A percentile compares a stretch with the other conserved stretches of the same genome.
These are phyloP conservation scores for Melaleuca quinquenervia DNA, from an alignment of 345 rosid genomes.

Conservation along the genomic window DNA sequence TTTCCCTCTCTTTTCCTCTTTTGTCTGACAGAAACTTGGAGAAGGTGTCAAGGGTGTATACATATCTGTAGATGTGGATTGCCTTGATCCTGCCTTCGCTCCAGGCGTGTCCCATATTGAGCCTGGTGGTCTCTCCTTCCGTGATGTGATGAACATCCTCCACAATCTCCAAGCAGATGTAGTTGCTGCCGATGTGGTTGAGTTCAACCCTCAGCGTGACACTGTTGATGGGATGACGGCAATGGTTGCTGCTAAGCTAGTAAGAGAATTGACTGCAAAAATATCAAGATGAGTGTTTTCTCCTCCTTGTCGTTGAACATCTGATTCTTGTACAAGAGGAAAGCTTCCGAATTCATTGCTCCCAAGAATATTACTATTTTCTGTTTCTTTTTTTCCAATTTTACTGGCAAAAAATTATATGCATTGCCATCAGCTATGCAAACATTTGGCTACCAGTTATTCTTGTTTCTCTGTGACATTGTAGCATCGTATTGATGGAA, in stretches of 20 bases:
- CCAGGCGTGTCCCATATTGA: slow-evolving; percentile 98
- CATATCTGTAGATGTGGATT: slow-evolving; percentile 81
- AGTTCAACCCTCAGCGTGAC: slow-evolving; percentile 96
- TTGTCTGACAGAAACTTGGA: slow-evolving; percentile 72
- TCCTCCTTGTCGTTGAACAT: not conserved
- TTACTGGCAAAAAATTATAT: not conserved
- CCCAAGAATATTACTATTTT: not conserved
- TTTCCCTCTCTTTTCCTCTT: not conserved
- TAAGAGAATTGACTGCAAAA: slow-evolving; percentile 84
- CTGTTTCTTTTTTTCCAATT: not conserved
- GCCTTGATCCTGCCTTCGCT: slow-evolving; percentile 97
- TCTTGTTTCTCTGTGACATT: not conserved
- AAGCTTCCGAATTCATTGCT: not conserved
- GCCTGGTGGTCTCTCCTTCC: slow-evolving; percentile 95
- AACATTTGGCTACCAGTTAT: not conserved
- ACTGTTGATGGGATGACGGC: slow-evolving; percentile 99
- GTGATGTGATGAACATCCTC: slow-evolving; percentile 83
- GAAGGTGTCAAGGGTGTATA: slow-evolving; percentile 95
- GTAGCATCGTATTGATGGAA: not conserved
- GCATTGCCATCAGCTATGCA: not conserved
- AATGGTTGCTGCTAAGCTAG: slow-evolving; percentile 98
- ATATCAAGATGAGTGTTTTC: slow-evolving; percentile 46
- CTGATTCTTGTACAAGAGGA: not conserved
- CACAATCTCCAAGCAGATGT: slow-evolving; percentile 80
- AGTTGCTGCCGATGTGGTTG: slow-evolving; percentile 92